Base-by-base conservation (phyloP, 108 stramenopile genomes). In the Thalassiosira profunda region DNA sequence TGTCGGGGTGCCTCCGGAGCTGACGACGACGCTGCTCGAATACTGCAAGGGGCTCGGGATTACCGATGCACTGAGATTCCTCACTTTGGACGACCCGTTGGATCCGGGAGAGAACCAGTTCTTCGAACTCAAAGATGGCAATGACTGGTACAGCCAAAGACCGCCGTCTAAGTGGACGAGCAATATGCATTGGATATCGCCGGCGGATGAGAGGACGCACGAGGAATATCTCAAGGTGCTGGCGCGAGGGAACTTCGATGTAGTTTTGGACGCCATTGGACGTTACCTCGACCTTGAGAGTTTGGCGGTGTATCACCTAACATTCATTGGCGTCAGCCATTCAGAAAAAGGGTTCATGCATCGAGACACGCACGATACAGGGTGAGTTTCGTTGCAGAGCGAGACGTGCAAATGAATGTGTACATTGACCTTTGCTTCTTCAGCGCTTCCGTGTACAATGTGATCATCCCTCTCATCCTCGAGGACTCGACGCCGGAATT, bases 111-210 rank as follows among this genome's bases (percentile, higher is more conserved):
- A 60, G 11, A 52, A 67, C 46, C 33, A 51, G 14, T 75, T 87
- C 35, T 61, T 66, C 18, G 61, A 49, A 17, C 42, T 85, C 9
- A 35, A 41, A n/a, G 82, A 87, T 67, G 84, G 81, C 4, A 72
- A 72, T 26, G 60, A 58, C 17, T 87, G 86, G 86, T 75, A 70
- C 23, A 83, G 74, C 24, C 81, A 82, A 74, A 60, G 83, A 20
- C 83, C 76, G 33, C 64, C 52, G 0, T 30, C 67, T 43, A 59
- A 72, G 15, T 86, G 85, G 85, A 63, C 53, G 14, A 69, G 76
- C 10, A 82, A 87, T 47, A 87, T 87, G 86, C 77, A 79, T 34
- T 87, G 86, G 86, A 64, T 87, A 35, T 64, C 59, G 33, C 86
- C 86, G 9, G 82, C 82, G 1, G 79, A 87, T 64, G 86, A 85